Conservation (phyloP, 495 filamentous ascomycete species). For the Aspergillus ostianus region DNA sequence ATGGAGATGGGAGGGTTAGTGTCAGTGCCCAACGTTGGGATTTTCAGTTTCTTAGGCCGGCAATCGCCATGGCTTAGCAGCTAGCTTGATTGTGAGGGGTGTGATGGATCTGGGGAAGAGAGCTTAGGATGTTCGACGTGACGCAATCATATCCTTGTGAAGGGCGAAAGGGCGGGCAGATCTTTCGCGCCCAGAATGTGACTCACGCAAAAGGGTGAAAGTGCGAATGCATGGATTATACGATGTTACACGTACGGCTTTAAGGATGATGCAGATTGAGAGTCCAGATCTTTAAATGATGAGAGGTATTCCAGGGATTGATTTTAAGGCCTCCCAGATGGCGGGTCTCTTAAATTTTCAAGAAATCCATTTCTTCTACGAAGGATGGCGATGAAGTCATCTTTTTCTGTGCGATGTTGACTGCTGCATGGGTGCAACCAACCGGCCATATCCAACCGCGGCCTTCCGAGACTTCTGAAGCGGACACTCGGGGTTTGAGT, state of each 20-base stretch:
- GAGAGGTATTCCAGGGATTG: neutral
- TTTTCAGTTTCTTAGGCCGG: neutral
- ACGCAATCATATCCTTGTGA: neutral
- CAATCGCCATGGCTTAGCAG: neutral
- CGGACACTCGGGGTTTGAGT: too few species aligned
- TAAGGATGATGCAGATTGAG: neutral
- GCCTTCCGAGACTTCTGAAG: neutral
- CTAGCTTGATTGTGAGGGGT: neutral
- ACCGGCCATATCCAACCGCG: neutral
- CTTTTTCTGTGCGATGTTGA: neutral
- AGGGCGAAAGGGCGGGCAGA: neutral
- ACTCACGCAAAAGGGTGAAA: neutral
- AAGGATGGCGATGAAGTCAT: neutral
- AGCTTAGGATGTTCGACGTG: neutral
- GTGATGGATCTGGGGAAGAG: neutral
- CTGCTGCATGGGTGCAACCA: neutral
- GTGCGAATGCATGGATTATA: neutral
- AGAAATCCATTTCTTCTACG: neutral
- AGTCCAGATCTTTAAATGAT: too few species aligned
- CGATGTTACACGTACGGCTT: neutral
- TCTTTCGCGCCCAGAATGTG: neutral
- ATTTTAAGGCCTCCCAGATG: neutral
- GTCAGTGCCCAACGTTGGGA: neutral
- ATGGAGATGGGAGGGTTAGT: neutral
- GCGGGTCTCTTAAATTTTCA: neutral